Base-by-base conservation (phyloP, 2,329 filamentous ascomycete species). In the Chlorencoelia australis region DNA sequence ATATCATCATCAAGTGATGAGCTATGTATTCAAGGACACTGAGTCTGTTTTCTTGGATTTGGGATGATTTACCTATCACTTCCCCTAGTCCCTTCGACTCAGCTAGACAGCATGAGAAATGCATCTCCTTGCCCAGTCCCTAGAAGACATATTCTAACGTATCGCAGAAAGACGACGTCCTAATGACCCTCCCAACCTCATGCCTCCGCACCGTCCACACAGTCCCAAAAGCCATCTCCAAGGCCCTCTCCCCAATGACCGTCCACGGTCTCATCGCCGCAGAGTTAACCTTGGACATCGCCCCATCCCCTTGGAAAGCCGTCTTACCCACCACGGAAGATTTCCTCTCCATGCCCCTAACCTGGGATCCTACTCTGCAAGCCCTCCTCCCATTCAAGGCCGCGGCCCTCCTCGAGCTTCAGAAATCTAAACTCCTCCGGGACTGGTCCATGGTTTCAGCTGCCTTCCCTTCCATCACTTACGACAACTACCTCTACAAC, bases 231-330 rank as follows among this genome's bases (percentile, higher is more conserved):
- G 42, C 60, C 2, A 68, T 86, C 36, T 58, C 64, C 9, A 62
- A 61, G 18, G 67, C 81, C 8, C 66, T 69, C 0, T 62, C 65
- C 13, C 33, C 30, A 39, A 68, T 71, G 28, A 71, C 75, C 1
- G 69, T 82, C 15, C 85, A 93, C 49, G 79, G 77, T 18, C 69
- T 85, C 25, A 66, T 91, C 6, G 80, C 85, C n/a, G 63, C 88
- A 7, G 69, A 73, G 4, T 63, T 79, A 19, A 66, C 76, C 39
- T 56, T 58, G 1, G 55, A 63, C 5, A 49, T 60, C 13, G 64
- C 65, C 16, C 70, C 71, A 45, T 58, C 60, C 0, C 56, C 64
- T 13, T 89, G 82, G 82, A 66, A 70, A 50, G 69, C 69, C 36
- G 72, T 82, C 10, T 78, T 85, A 62, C 85, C 86, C 0, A 69